phyloP scores from a whole-genome alignment of 2,329 filamentous ascomycete genomes.

The Gaeumannomyces sp. region DNA sequence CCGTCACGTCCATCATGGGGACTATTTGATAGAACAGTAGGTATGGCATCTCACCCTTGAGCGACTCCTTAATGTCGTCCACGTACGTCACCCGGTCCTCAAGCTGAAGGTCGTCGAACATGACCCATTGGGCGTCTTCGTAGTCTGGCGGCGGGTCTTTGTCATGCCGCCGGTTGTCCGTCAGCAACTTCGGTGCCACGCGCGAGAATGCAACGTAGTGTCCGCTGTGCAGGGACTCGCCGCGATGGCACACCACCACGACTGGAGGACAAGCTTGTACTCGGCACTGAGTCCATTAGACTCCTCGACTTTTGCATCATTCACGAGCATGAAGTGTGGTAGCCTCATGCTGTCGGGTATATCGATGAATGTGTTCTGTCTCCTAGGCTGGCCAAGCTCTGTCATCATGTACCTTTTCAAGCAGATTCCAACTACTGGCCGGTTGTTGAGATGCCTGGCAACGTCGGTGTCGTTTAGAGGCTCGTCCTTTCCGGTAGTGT shows the following conservation, averaged over 20 bases:
- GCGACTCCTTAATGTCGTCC: conserved; percentile 67
- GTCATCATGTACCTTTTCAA: conserved; percentile 83
- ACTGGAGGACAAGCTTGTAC: conserved; percentile 88
- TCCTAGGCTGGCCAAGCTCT: conserved; percentile 58
- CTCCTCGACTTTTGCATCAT: conserved; percentile 59
- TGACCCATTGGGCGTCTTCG: conserved; percentile 74
- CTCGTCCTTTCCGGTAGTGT: conserved; percentile 53
- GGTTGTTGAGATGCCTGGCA: conserved; percentile 77
- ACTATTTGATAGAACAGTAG: conserved; percentile 93
- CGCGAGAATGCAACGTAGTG: conserved; percentile 87
- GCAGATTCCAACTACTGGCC: conserved; percentile 87
- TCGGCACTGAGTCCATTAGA: conserved; percentile 68
- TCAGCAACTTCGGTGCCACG: conserved; percentile 58
- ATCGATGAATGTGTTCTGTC: conserved; percentile 79
- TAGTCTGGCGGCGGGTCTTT: conserved; percentile 58
- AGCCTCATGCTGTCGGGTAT: conserved; percentile 77
- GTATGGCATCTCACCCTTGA: conserved; percentile 87
- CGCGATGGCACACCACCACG: conserved; percentile 88
- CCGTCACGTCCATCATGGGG: conserved; percentile 67
- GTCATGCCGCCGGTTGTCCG: conserved; percentile 50
- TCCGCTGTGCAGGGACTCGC: conserved; percentile 76
- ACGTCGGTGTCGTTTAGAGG: conserved; percentile 69
- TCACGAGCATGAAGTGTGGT: conserved; percentile 78
- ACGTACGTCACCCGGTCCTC: conserved; percentile 66
- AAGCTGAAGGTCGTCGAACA: conserved; percentile 76